These are phyloP conservation scores for Rheum nobile DNA, from an alignment of 148 eudicot genomes.

Conservation along the genomic window DNA sequence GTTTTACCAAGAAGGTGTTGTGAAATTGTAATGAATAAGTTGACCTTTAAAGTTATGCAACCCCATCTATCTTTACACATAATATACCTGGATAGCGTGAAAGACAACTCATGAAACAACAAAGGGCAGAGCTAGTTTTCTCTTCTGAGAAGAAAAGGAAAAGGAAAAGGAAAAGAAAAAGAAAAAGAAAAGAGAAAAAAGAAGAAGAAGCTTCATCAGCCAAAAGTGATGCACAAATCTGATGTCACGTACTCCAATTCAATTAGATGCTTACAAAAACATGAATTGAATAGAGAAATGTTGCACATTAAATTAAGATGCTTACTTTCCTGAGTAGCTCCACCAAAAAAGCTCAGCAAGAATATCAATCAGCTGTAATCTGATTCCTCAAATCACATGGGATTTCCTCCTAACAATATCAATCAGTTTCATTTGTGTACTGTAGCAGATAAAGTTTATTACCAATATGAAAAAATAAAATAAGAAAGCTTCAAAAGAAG, in stretches of 20 bases:
- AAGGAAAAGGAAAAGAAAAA: not conserved
- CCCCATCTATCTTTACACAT: not conserved
- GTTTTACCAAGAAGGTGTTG: no score
- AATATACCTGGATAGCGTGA: conserved; percentile 1
- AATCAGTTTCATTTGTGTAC: no score
- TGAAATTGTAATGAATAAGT: not conserved
- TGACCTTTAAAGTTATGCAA: not conserved
- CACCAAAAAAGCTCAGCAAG: not conserved
- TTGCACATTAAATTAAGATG: not conserved
- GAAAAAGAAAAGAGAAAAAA: not conserved
- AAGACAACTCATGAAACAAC: not conserved
- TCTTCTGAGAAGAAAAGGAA: not conserved
- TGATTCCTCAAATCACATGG: not conserved
- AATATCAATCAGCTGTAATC: not conserved
- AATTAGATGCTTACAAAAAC: not conserved
- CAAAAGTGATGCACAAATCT: not conserved
- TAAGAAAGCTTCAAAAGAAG: not conserved
- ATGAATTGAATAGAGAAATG: not conserved
- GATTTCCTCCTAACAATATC: no score
- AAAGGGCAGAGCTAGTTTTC: not conserved
- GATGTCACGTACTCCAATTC: not conserved
- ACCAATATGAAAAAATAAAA: not conserved
- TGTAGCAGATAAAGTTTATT: not conserved
- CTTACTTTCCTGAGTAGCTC: not conserved
- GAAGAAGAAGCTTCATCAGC: not conserved